Evolutionary conservation across 306 rosid genomes (phyloP), one percentile per base, ranked within the genome.

Genomic region (Cicer judaicum): DNA sequence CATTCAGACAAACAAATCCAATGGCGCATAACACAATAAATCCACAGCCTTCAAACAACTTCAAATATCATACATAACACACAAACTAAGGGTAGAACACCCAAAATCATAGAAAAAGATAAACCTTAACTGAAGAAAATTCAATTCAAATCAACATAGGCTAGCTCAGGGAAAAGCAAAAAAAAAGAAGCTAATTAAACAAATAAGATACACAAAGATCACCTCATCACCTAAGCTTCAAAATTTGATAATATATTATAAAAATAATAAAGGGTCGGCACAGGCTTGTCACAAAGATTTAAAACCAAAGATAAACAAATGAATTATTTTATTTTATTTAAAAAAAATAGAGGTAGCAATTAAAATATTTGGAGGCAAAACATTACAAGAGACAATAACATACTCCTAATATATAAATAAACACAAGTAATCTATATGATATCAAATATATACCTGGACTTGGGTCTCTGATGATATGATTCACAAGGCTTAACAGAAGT

Each of bases 391-490:
- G 46, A 75, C 77, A 69, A 5, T 43, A 47, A 68, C 8, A 53
- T 57, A 42, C 5, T 29, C 34, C 34, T 29, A 13, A 47, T 8
- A 42, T 7, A 9, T 39, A 24, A 57, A 18, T 38, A 11, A 47
- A 7, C 10, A 6, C 47, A 38, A 62, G 47, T 4, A 12, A 39
- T 5, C 34, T 29, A 10, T 12, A 59, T 2, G 10, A 24, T 10
- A 59, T 59, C 12, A 44, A 7, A 24, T 29, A 60, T 63, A 41
- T 62, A 79, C 86, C 89, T 85, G 41, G 86, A 89, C 96, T 91
- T 92, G 6, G 99, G 91, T 67, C 83, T 89, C 11, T 89, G 97
- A 79, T 77, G 97, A 79, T 77, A 87, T 10, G 96, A 79, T 83
- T 90, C 89, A 43, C 93, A 24, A 41, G 77, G 73, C 56, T 76